A percentile compares a stretch with the other conserved stretches of the same genome.
Conservation (phyloP, 2,329 filamentous ascomycete genomes). For the Akanthomyces dipterigenus region DNA sequence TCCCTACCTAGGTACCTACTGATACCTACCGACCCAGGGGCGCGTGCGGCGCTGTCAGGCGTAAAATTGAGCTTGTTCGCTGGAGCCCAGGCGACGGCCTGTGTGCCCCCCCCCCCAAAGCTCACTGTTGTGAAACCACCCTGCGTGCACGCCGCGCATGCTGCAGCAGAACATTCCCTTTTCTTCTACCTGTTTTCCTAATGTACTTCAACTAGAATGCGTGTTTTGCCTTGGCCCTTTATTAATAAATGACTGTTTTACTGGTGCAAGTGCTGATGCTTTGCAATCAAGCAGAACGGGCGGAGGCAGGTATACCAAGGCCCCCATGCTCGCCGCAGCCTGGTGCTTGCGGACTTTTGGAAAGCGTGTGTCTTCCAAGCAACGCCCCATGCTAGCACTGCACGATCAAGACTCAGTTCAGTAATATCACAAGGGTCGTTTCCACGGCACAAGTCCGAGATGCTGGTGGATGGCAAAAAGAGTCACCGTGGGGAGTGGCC, state of each 20-base stretch:
- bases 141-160: neutral
- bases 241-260: too few species aligned
- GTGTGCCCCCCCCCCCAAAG: neutral
- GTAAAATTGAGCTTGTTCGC: conserved; percentile 9
- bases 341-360: neutral
- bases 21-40: neutral
- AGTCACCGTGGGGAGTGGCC: neutral
- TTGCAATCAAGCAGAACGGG: neutral
- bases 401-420: neutral
- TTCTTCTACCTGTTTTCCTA: neutral
- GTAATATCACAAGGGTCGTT: neutral
- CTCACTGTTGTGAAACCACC: conserved; percentile 5
- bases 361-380: neutral
- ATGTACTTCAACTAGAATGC: too few species aligned
- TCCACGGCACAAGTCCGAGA: neutral
- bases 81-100: neutral
- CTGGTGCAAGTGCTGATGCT: neutral
- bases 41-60: neutral
- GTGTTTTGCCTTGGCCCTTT: too few species aligned
- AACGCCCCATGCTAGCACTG: neutral
- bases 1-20: too few species aligned
- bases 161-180: neutral
- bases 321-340: neutral
- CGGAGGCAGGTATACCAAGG: neutral
- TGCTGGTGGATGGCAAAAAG: neutral